Evolutionary conservation across 441 rosid species (phyloP).

Genomic region (Melastoma candidum): DNA sequence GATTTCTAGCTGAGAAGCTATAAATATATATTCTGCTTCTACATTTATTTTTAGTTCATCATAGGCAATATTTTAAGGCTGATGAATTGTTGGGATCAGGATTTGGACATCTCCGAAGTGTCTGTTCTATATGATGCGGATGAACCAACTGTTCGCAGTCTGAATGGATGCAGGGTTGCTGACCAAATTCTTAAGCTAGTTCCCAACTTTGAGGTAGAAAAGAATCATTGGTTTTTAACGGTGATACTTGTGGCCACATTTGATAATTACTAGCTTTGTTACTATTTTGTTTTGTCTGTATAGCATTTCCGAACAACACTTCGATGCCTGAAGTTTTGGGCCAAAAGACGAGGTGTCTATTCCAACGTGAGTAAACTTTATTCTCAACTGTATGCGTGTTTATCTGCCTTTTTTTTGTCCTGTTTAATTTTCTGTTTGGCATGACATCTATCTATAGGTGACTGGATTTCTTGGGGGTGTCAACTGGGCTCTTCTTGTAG

Average conservation of each 20-base stretch:
- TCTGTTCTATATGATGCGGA: slow-evolving; percentile 65
- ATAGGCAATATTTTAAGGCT: too few species aligned
- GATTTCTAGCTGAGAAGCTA: too few species aligned
- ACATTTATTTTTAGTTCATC: too few species aligned
- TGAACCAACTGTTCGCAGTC: slow-evolving; percentile 93
- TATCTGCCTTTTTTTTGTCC: neutral
- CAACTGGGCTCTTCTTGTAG: slow-evolving; percentile 71
- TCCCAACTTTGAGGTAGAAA: slow-evolving; percentile 67
- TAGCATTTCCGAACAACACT: slow-evolving; percentile 74
- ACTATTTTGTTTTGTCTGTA: slow-evolving; percentile 3
- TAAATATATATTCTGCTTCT: too few species aligned
- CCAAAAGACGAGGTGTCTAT: slow-evolving; percentile 82
- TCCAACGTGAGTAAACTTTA: slow-evolving; percentile 39
- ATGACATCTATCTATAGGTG: slow-evolving; percentile 31
- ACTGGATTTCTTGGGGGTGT: slow-evolving; percentile 81
- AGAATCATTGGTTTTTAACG: neutral
- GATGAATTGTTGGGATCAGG: slow-evolving; percentile 26
- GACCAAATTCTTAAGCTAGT: slow-evolving; percentile 93
- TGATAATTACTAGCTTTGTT: slow-evolving; percentile 4
- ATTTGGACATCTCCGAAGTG: slow-evolving; percentile 68
- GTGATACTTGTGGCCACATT: slow-evolving; percentile 1
- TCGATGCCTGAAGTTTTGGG: slow-evolving; percentile 89
- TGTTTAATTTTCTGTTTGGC: neutral
- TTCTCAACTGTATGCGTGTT: neutral
- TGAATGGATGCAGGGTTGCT: slow-evolving; percentile 96